These are phyloP conservation scores for Starmerella apis DNA, from an alignment of 805 yeast genomes.

Conservation along the genomic window DNA sequence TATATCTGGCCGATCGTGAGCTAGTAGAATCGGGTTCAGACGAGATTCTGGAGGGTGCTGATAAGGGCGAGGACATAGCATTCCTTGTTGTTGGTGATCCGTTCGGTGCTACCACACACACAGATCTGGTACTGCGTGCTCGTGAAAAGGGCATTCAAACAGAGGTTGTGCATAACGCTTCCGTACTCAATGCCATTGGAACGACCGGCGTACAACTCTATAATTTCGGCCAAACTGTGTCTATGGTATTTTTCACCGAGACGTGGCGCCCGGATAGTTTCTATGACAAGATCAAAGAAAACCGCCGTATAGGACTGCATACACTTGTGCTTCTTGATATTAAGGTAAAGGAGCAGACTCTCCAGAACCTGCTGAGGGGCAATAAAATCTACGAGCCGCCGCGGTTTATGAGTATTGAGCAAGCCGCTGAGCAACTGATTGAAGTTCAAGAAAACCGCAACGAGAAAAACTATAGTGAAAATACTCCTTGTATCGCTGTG, in stretches of 20 bases:
- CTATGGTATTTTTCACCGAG: slow-evolving; percentile 90
- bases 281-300: slow-evolving; percentile 79
- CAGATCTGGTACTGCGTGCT: slow-evolving; percentile 86
- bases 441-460: slow-evolving; percentile 74
- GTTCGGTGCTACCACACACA: slow-evolving; percentile 96
- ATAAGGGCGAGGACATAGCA: slow-evolving; percentile 69
- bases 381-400: slow-evolving; percentile 92
- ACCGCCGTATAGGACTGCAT: slow-evolving; percentile 81
- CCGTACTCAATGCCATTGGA: slow-evolving; percentile 97
- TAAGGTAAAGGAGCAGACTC: slow-evolving; percentile 92
- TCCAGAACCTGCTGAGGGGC: slow-evolving; percentile 89
- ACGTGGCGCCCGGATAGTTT: slow-evolving; percentile 94
- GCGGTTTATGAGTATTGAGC: slow-evolving; percentile 83
- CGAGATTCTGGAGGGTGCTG: slow-evolving; percentile 61
- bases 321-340: slow-evolving; percentile 81
- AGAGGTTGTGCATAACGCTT: slow-evolving; percentile 85
- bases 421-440: slow-evolving; percentile 77
- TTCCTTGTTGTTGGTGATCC: slow-evolving; percentile 96
- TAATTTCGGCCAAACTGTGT: slow-evolving; percentile 94
- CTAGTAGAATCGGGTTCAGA: slow-evolving; percentile 86
- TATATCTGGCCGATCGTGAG: slow-evolving; percentile 87
- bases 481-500: slow-evolving; percentile 89
- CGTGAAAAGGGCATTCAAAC: slow-evolving; percentile 69
- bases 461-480: slow-evolving; percentile 68
- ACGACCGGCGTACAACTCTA: slow-evolving; percentile 94